phyloP scores from a whole-genome alignment of 2,329 filamentous ascomycete genomes.

The Akanthomyces uredinophilus region DNA sequence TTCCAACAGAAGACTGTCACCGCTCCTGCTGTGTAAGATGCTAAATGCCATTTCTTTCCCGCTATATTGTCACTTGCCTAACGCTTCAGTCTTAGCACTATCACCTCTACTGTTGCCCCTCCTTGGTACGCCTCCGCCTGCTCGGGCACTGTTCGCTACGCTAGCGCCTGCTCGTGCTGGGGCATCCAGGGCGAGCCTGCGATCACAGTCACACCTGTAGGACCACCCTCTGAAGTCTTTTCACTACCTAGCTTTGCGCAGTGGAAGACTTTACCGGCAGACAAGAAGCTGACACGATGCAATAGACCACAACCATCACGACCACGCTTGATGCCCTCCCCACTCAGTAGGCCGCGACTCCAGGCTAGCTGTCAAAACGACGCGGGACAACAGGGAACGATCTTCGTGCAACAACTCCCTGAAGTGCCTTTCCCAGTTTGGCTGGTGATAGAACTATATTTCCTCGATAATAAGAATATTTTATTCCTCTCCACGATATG shows the following conservation, averaged over 20 bases:
- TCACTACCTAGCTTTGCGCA: background rate
- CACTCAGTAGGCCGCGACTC: background rate
- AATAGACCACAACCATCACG: conserved; percentile 1
- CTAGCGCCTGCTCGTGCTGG: conserved; percentile 12
- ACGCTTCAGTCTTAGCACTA: background rate
- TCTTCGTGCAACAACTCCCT: too few relatives aligned
- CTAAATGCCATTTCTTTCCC: background rate
- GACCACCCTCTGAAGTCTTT: background rate
- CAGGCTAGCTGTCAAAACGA: background rate
- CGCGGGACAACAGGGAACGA: too few relatives aligned
- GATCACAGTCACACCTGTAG: conserved; percentile 8
- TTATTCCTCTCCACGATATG: too few relatives aligned
- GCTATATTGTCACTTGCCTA: background rate
- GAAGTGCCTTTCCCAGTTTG: too few relatives aligned
- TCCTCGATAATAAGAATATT: too few relatives aligned
- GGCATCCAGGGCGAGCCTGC: background rate
- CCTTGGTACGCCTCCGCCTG: conserved; percentile 8
- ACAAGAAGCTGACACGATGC: background rate
- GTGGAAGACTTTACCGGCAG: background rate
- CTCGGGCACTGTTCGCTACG: background rate
- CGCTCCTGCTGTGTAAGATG: conserved; percentile 3
- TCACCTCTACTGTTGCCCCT: background rate
- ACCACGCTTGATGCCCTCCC: background rate
- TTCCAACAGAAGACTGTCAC: conserved; percentile 3
- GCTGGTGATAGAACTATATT: too few relatives aligned